phyloP scores from a whole-genome alignment of 2,329 filamentous ascomycete species.

The Hypomyces perniciosus region DNA sequence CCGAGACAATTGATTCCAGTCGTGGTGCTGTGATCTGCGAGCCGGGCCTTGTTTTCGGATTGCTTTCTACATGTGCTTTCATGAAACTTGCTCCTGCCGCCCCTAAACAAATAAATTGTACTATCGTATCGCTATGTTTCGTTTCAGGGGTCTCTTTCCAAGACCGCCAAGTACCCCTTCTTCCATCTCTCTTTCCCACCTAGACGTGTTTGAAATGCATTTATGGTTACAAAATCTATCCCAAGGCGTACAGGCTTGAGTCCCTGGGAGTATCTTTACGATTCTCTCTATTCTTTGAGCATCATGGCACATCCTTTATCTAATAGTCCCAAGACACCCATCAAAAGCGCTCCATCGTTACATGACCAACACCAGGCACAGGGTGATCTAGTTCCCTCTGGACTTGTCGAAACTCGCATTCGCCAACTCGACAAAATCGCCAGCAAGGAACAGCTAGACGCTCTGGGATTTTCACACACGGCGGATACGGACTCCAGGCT shows the following conservation, averaged over 20 bases:
- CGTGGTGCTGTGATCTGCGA: conserved; percentile 21
- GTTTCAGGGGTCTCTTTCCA: not conserved
- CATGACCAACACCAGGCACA: conserved; percentile 8
- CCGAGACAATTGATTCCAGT: conserved; percentile 32
- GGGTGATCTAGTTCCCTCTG: conserved; percentile 18
- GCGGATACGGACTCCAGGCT: conserved; percentile 15
- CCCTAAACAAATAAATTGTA: conserved; percentile 7
- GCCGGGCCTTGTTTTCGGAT: conserved; percentile 5
- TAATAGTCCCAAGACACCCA: conserved; percentile 6
- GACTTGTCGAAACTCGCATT: conserved; percentile 25
- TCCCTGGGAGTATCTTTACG: not conserved
- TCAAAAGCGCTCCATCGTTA: conserved; percentile 4
- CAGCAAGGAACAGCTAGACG: conserved; percentile 10
- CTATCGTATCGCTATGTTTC: not conserved
- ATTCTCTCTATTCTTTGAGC: not conserved
- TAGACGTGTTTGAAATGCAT: not conserved
- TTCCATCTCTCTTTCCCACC: not conserved
- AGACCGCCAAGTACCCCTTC: not conserved
- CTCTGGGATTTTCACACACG: not conserved
- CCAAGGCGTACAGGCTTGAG: too few relatives aligned
- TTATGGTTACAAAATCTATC: too few relatives aligned
- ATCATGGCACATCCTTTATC: conserved; percentile 14
- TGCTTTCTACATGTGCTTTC: conserved; percentile 8
- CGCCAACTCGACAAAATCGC: conserved; percentile 22
- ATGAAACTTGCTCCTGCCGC: not conserved